Evolutionary conservation across 176 grass and related monocot species (phyloP), one percentile per base, ranked within the genome.

Genomic region (Panicum miliaceum): DNA sequence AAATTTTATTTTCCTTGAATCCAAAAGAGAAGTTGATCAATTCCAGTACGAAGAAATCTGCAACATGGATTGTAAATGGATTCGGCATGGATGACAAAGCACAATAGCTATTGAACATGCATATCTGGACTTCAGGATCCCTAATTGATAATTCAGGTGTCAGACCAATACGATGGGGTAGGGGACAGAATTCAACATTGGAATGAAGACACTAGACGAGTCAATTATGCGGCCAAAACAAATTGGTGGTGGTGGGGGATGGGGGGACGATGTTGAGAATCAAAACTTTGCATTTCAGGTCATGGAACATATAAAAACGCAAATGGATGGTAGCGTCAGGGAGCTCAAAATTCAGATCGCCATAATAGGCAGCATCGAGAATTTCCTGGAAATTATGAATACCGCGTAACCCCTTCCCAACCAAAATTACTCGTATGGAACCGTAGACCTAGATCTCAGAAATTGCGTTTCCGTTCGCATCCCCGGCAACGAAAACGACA

Each of bases 51-150:
- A 43, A 69, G 8, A 43, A 69, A 69, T 69, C 10, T 69, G 38
- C 10, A 69, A 23, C 35, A 68, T 68, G 36, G 64, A 68, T 68
- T 19, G 3, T 38, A 68, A n/a, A 68, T 68, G 37, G 65, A 69
- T 68, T 41, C 20, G 1, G 42, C 52, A 54, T 6, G 22, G 10
- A 45, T 40, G n/a, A 70, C 20, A 70, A 22, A 4, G 67, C 67
- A 69, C 10, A 70, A n/a, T 15, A 70, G 22, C 38, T 70, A 70
- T 3, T 45, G 22, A 70, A 25, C 67, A 70, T 43, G 11, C 51
- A 23, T 38, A 57, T 35, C 32, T 40, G 51, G 56, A 32, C 29
- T 32, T 32, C 29, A 32, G 29, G 29, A 32, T 32, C 29, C 29
- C 29, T 32, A 32, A 32, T 32, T 32, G 1, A 32, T 32, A 32